These are phyloP conservation scores for Lentinula sp. DNA, from an alignment of 768 basidiomycete species.

Conservation along the genomic window DNA sequence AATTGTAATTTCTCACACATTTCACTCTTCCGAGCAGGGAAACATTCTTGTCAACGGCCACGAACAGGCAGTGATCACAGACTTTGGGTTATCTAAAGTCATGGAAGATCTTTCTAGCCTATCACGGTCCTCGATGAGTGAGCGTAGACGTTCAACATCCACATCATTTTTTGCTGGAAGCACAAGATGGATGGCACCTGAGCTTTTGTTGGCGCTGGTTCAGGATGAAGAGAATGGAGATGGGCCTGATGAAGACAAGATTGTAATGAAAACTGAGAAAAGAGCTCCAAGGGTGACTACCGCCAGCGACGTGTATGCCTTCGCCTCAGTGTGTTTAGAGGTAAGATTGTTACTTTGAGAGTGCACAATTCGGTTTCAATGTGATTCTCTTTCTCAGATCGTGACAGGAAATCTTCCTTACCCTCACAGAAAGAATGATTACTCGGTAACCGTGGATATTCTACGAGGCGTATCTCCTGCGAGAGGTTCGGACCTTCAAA, in stretches of 20 bases:
- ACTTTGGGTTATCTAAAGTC: conserved; percentile 57
- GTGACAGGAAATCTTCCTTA: conserved; percentile 48
- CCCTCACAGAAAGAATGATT: conserved; percentile 46
- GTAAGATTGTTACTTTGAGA: conserved; percentile 19
- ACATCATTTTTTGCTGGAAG: conserved; percentile 43
- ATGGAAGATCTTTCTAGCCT: conserved; percentile 43
- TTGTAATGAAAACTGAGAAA: neutral
- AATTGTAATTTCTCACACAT: neutral
- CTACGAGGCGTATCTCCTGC: conserved; percentile 44
- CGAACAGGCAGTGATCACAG: conserved; percentile 50
- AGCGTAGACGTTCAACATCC: conserved; percentile 22
- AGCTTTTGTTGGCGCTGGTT: conserved; percentile 43
- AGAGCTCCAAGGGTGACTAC: conserved; percentile 37
- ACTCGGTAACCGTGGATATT: conserved; percentile 50
- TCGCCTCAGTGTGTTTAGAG: conserved; percentile 55
- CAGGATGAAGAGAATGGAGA: conserved; percentile 36
- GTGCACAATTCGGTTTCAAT: neutral
- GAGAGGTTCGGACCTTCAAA: conserved; percentile 18
- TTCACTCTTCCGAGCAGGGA: conserved; percentile 25
- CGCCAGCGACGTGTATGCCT: conserved; percentile 54
- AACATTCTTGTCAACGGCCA: conserved; percentile 52
- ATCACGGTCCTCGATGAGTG: conserved; percentile 22
- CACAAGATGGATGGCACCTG: conserved; percentile 54
- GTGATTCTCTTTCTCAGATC: conserved; percentile 25
- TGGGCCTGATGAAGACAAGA: no score